A percentile compares a stretch with the other conserved stretches of the same genome.
Conservation (phyloP, 306 rosid genomes). For the Trifolium repens region DNA sequence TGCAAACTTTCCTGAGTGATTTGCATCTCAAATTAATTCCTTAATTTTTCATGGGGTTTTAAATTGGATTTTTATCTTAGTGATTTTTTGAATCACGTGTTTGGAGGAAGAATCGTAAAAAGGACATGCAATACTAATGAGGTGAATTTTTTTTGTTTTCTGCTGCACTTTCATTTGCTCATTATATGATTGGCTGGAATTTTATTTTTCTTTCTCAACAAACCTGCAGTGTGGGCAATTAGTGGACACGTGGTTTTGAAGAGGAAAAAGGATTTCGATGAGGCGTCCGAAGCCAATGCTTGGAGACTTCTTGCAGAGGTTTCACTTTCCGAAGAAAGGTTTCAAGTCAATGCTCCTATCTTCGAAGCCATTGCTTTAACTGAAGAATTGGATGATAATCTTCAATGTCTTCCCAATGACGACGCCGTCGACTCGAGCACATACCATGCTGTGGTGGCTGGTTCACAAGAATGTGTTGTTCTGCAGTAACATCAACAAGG, state of each 20-base stretch:
- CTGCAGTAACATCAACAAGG: conserved; percentile 46
- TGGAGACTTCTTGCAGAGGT: conserved; percentile 96
- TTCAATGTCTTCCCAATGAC: conserved; percentile 38
- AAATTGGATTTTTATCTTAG: too few relatives aligned
- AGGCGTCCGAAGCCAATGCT: conserved; percentile 94
- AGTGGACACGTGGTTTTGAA: conserved; percentile 97
- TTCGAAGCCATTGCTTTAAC: conserved; percentile 64
- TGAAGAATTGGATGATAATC: conserved; percentile 42
- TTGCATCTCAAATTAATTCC: too few relatives aligned
- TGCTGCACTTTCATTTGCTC: too few relatives aligned
- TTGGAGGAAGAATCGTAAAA: too few relatives aligned
- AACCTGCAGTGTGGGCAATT: conserved; percentile 98
- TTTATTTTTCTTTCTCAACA: too few relatives aligned
- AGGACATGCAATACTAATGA: too few relatives aligned
- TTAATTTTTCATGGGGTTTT: too few relatives aligned
- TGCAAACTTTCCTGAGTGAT: too few relatives aligned
- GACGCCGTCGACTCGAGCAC: conserved; percentile 45
- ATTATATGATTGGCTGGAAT: too few relatives aligned
- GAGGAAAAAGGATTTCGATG: conserved; percentile 88
- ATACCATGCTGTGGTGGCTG: conserved; percentile 52
- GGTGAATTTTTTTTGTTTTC: too few relatives aligned
- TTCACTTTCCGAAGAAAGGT: conserved; percentile 87
- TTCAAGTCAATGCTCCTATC: conserved; percentile 73
- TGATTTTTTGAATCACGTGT: too few relatives aligned
- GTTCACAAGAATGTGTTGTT: conserved; percentile 75